A percentile compares a stretch with the other conserved stretches of the same genome.
Evolutionary conservation across 805 yeast genomes (phyloP).

Genomic region (Babjeviella inositovora): DNA sequence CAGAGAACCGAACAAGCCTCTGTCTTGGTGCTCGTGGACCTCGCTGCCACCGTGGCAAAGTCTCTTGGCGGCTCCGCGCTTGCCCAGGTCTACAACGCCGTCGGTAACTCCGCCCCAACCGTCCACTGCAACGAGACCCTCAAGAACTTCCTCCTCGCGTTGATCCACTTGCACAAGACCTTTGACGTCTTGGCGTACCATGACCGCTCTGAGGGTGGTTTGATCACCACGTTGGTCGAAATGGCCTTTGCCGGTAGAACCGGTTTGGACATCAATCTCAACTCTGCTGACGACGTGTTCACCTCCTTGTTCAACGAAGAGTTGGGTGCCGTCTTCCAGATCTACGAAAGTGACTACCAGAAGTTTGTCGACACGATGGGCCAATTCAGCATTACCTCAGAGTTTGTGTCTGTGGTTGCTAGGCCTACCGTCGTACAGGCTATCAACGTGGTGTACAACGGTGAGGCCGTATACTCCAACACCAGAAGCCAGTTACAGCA

Average conservation of each 20-base stretch:
- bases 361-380: conserved; percentile 38
- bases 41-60: conserved; percentile 34
- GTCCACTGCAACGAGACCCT: conserved; percentile 55
- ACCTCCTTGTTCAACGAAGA: conserved; percentile 78
- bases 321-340: conserved; percentile 92
- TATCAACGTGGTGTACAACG: conserved; percentile 30
- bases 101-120: conserved; percentile 72
- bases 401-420: conserved; percentile 49
- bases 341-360: conserved; percentile 32
- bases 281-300: conserved; percentile 21
- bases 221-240: conserved; percentile 70
- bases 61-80: conserved; percentile 88
- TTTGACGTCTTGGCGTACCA: conserved; percentile 75
- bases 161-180: conserved; percentile 54
- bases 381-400: conserved; percentile 39
- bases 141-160: conserved; percentile 54
- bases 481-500: conserved; percentile 64
- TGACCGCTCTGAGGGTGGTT: conserved; percentile 95
- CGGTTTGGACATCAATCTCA: conserved; percentile 49
- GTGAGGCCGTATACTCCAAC: conserved; percentile 24
- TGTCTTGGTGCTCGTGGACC: conserved; percentile 64
- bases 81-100: conserved; percentile 83
- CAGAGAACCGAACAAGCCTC: conserved; percentile 33
- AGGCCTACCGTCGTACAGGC: conserved; percentile 43
- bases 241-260: conserved; percentile 96